A percentile compares a stretch with the other conserved stretches of the same genome.
These are phyloP conservation scores for Usnea hakonensis DNA, from an alignment of 495 filamentous ascomycete species.

Conservation along the genomic window DNA sequence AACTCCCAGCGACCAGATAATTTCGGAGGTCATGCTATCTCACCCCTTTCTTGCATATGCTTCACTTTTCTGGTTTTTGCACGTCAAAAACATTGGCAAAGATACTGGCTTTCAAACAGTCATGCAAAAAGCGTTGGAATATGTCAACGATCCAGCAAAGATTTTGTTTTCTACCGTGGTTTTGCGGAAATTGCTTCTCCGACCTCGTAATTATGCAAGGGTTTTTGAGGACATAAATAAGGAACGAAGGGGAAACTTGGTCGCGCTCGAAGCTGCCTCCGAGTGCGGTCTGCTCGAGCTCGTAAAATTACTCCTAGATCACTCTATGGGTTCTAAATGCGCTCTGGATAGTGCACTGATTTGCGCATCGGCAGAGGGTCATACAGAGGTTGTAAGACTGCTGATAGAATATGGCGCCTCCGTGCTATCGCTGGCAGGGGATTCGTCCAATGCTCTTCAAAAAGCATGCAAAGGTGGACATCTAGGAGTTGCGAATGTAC, in stretches of 20 bases:
- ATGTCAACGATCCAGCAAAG: constrained; percentile 1
- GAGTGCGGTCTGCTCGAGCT: background rate
- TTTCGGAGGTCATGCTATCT: background rate
- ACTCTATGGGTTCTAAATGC: background rate
- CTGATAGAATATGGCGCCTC: background rate
- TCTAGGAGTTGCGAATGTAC: background rate
- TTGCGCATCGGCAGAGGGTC: background rate
- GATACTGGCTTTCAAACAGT: too few relatives aligned
- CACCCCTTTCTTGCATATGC: background rate
- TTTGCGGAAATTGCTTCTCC: background rate
- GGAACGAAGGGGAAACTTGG: background rate
- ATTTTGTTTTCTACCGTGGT: background rate
- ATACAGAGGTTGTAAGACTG: background rate
- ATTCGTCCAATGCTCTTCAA: background rate
- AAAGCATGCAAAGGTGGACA: constrained; percentile 7
- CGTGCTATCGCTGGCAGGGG: background rate
- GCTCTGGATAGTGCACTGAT: background rate
- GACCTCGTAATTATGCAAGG: background rate
- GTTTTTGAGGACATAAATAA: background rate
- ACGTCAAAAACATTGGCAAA: background rate
- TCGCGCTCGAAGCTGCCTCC: background rate
- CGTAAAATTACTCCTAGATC: background rate
- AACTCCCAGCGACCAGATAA: background rate
- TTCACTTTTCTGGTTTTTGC: background rate
- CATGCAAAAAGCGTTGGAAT: constrained; percentile 24